These are phyloP conservation scores for Didymella lethalis DNA, from an alignment of 2,329 filamentous ascomycete species.

Conservation along the genomic window DNA sequence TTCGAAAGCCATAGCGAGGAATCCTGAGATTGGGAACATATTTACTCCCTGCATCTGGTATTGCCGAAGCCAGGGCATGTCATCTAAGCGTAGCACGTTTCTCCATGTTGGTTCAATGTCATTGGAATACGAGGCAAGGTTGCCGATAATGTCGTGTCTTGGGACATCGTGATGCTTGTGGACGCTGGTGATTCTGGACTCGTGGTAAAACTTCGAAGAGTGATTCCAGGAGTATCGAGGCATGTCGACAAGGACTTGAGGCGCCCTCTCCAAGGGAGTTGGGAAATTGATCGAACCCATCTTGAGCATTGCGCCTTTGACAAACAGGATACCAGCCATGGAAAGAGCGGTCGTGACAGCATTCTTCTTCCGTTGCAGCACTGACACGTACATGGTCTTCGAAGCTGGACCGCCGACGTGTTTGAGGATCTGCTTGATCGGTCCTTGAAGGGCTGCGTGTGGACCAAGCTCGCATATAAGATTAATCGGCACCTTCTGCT, in stretches of 20 bases:
- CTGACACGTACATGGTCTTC: background rate
- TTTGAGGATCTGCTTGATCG: conserved; percentile 16
- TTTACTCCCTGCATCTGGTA: conserved; percentile 51
- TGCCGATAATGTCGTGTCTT: conserved; percentile 1
- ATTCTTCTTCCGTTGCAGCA: background rate
- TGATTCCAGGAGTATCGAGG: conserved; percentile 50
- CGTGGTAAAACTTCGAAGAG: conserved; percentile 38
- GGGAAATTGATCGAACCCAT: background rate
- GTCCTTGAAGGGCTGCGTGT: conserved; percentile 19
- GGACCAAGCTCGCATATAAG: conserved; percentile 18
- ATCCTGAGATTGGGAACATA: conserved; percentile 47
- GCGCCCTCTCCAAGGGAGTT: background rate
- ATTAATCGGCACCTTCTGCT: background rate
- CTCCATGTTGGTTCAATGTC: conserved; percentile 52
- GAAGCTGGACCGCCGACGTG: background rate
- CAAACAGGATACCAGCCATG: background rate
- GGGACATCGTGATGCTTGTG: conserved; percentile 17
- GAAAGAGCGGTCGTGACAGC: conserved; percentile 8
- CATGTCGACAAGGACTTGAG: conserved; percentile 23
- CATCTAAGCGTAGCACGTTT: conserved; percentile 53
- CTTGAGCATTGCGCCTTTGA: background rate
- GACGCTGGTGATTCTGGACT: conserved; percentile 17
- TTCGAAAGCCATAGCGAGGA: conserved; percentile 46
- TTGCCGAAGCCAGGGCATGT: conserved; percentile 58
- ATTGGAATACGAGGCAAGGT: conserved; percentile 32